Evolutionary conservation across 805 yeast genomes (phyloP).

Genomic region (Tetrapisispora nanseiensis): DNA sequence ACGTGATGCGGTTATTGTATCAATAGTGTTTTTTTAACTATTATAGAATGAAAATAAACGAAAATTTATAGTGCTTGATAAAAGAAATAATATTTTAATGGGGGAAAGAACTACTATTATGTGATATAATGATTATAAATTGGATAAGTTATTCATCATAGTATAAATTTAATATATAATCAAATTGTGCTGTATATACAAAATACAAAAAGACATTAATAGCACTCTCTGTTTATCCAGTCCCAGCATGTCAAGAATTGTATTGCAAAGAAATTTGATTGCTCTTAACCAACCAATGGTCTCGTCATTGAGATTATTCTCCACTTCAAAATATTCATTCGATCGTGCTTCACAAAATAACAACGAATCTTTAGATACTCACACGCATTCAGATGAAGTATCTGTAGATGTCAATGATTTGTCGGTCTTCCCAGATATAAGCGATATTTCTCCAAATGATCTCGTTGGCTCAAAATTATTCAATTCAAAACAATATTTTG

Average conservation of each 20-base stretch:
- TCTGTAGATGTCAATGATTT: not conserved
- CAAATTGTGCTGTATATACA: too few species aligned
- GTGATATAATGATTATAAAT: too few species aligned
- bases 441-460: not conserved
- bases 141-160: too few species aligned
- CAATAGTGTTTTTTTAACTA: too few species aligned
- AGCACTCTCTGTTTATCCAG: too few species aligned
- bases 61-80: too few species aligned
- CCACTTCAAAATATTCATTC: not conserved
- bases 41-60: too few species aligned
- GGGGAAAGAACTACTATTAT: too few species aligned
- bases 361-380: not conserved
- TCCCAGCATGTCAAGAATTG: not conserved
- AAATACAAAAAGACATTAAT: too few species aligned
- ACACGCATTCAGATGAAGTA: not conserved
- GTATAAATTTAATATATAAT: too few species aligned
- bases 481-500: conserved; percentile 17
- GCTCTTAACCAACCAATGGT: not conserved
- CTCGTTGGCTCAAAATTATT: not conserved
- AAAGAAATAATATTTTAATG: too few species aligned
- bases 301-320: not conserved
- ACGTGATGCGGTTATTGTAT: too few species aligned
- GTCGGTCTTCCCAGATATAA: conserved; percentile 1
- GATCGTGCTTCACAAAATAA: not conserved
- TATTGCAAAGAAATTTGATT: not conserved